Percentiles rank a stretch among this genome's conserved stretches.
Conservation (phyloP, 768 basidiomycete genomes). For the Suillus subluteus region DNA sequence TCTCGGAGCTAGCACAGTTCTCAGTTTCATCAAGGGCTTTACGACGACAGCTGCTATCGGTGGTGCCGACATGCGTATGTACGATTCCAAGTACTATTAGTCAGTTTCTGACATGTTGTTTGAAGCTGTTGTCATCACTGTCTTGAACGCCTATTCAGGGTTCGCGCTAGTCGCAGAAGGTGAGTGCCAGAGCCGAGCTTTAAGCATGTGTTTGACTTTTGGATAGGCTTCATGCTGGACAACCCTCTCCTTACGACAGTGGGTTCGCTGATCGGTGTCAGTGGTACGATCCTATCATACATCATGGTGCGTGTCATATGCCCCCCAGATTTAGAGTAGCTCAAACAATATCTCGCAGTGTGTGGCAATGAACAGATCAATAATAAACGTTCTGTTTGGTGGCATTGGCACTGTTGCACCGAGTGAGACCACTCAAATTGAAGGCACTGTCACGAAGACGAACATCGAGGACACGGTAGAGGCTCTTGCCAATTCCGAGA, state of each 20-base stretch:
- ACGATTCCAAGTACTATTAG: conserved; percentile 7
- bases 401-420: conserved; percentile 68
- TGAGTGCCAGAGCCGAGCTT: conserved; percentile 19
- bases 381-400: conserved; percentile 86
- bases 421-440: conserved; percentile 71
- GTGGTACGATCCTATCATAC: conserved; percentile 88
- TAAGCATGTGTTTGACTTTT: conserved; percentile 1
- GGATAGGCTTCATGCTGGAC: conserved; percentile 81
- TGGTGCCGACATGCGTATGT: conserved; percentile 91
- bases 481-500: conserved; percentile 76
- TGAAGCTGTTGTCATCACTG: conserved; percentile 86
- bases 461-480: conserved; percentile 83
- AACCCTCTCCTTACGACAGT: conserved; percentile 83
- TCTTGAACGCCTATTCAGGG: conserved; percentile 88
- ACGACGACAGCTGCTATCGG: conserved; percentile 92
- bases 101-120: conserved; percentile 14
- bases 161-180: conserved; percentile 92
- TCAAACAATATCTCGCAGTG: conserved; percentile 51
- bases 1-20: conserved; percentile 68
- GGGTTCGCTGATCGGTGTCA: conserved; percentile 87
- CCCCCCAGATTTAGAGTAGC: neutral
- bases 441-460: conserved; percentile 79
- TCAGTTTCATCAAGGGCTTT: conserved; percentile 86
- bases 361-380: conserved; percentile 89
- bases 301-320: conserved; percentile 69